phyloP scores from a whole-genome alignment of 306 rosid genomes.

The Oemleria cerasiformis region DNA sequence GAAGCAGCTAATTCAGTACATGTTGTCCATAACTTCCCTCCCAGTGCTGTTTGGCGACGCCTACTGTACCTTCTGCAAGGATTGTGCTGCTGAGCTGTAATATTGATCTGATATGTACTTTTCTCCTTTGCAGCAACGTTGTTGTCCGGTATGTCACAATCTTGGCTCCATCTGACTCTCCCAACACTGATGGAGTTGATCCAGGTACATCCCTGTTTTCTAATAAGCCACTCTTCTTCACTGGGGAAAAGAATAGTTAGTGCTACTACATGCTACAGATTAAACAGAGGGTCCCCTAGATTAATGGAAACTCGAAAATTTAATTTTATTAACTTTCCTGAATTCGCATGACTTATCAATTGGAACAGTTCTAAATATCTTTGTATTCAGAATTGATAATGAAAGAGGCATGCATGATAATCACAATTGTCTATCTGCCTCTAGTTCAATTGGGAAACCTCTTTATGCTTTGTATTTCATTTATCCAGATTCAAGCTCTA shows the following conservation, averaged over 20 bases:
- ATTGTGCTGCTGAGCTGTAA: background rate
- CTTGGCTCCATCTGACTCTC: constrained; percentile 91
- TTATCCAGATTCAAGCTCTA: constrained; percentile 73
- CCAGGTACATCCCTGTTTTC: constrained; percentile 52
- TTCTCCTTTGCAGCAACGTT: constrained; percentile 64
- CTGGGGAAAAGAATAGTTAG: background rate
- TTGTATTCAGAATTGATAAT: background rate
- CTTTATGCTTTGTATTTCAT: constrained; percentile 3
- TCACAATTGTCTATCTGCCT: too few species aligned
- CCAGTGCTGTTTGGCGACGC: background rate
- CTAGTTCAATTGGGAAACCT: background rate
- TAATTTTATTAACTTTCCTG: background rate
- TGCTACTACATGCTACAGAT: background rate
- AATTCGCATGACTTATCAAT: background rate
- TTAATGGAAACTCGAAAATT: background rate
- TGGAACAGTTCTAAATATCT: background rate
- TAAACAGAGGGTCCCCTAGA: background rate
- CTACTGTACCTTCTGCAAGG: background rate
- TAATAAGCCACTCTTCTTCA: background rate
- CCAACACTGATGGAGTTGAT: constrained; percentile 96
- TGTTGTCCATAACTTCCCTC: background rate
- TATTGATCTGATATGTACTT: constrained; percentile 17
- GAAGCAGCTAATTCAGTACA: background rate
- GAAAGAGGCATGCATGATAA: background rate
- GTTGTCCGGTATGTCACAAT: constrained; percentile 78